These are phyloP conservation scores for Vitellaria paradoxa DNA, from an alignment of 179 eudicot species.

Conservation along the genomic window DNA sequence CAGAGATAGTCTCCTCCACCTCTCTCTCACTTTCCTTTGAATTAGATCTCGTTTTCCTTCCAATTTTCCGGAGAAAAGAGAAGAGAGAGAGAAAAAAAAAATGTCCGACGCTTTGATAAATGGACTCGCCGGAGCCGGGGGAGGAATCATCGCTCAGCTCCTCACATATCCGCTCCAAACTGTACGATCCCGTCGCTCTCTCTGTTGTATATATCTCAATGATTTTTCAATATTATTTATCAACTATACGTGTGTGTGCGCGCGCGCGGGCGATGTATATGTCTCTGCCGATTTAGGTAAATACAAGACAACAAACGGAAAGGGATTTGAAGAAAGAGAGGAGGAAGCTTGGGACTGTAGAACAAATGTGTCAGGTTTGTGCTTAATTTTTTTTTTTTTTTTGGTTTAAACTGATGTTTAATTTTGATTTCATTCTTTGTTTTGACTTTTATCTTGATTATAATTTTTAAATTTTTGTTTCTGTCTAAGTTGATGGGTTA, in stretches of 20 bases:
- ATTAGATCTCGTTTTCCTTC: constrained; percentile 8
- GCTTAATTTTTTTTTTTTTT: neutral
- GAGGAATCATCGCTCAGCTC: constrained; percentile 97
- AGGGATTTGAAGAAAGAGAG: constrained; percentile 65
- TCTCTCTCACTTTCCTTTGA: constrained; percentile 7
- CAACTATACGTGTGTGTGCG: too few relatives aligned
- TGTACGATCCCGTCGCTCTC: constrained; percentile 27
- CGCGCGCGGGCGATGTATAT: neutral
- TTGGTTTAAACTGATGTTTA: neutral
- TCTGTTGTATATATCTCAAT: neutral
- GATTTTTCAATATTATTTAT: neutral
- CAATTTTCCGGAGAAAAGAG: neutral
- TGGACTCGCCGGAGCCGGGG: constrained; percentile 98
- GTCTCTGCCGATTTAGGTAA: constrained; percentile 54
- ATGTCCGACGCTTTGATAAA: constrained; percentile 97
- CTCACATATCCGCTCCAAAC: constrained; percentile 94
- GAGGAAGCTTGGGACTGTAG: constrained; percentile 54
- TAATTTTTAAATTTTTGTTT: too few relatives aligned
- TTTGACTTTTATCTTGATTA: neutral
- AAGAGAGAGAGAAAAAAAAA: too few relatives aligned
- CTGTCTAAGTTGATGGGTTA: neutral
- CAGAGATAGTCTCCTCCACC: constrained; percentile 10
- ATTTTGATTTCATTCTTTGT: neutral
- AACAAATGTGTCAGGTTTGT: constrained; percentile 70
- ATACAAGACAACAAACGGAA: constrained; percentile 93